Conservation (phyloP, 441 rosid species). For the Lepidium campestre region DNA sequence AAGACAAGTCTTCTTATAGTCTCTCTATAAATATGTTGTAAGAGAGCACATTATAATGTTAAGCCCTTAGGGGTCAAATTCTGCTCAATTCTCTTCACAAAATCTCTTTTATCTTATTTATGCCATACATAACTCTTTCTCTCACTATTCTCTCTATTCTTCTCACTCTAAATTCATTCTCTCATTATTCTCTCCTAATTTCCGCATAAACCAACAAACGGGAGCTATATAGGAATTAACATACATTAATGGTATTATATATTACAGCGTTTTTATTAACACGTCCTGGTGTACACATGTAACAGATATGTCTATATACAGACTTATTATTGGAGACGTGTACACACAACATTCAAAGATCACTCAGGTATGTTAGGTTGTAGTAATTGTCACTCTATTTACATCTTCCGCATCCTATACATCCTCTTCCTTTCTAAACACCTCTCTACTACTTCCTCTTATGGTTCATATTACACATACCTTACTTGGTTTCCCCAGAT, state of each 20-base stretch:
- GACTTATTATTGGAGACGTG: slow-evolving; percentile 22
- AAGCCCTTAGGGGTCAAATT: too few relatives aligned
- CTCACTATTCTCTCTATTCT: too few relatives aligned
- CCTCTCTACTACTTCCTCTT: slow-evolving; percentile 13
- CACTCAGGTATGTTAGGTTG: slow-evolving; percentile 22
- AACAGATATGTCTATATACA: slow-evolving; percentile 18
- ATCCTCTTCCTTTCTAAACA: slow-evolving; percentile 15
- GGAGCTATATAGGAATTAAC: too few relatives aligned
- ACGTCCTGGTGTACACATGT: slow-evolving; percentile 3
- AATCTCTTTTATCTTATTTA: too few relatives aligned
- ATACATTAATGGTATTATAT: background rate
- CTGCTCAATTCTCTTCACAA: too few relatives aligned
- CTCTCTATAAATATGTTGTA: too few relatives aligned
- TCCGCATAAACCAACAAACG: too few relatives aligned
- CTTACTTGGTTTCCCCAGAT: background rate
- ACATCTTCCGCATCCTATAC: slow-evolving; percentile 25
- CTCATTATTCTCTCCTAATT: too few relatives aligned
- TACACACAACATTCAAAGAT: slow-evolving; percentile 9
- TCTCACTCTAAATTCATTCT: too few relatives aligned
- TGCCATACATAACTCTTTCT: too few relatives aligned
- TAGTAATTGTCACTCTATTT: slow-evolving; percentile 21
- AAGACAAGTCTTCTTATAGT: too few relatives aligned
- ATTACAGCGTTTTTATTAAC: slow-evolving; percentile 10
- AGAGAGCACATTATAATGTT: too few relatives aligned
- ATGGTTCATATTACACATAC: background rate